Evolutionary conservation across 495 filamentous ascomycete species (phyloP), one percentile per base, ranked within the genome.

Genomic region (Aspergillus funiculosus): DNA sequence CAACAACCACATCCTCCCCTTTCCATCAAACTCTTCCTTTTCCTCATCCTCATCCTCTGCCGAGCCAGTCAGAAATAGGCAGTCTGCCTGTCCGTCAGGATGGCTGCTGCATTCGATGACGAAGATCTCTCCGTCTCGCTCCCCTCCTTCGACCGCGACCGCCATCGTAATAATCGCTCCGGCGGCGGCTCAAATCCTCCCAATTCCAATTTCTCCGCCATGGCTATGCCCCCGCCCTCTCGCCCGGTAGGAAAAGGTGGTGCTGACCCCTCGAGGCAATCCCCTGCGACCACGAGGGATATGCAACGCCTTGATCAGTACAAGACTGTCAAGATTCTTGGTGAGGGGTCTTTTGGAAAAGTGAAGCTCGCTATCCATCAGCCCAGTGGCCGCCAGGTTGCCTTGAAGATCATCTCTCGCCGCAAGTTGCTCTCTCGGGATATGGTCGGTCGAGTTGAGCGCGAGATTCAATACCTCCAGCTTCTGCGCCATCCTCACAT

Each of bases 381-480:
- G 53, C 81, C 87, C 35, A 95, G 85, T 57, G 85, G 85, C 44
- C 89, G 96, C 61, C 84, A 94, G 68, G 92, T 98, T 22, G 92
- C 92, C 39, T 73, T 98, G 51, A 98, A 98, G 73, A 95, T 98
- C 60, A 97, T 98, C 60, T 82, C 86, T 13, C 79, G 92, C 42
- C 89, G 89, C 75, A 95, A 95, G 72, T 75, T 98, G 53, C 84
- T 95, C 39, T 95, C 86, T 46, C 75, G 89, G 53, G 92, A 98
- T 57, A 98, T 98, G 92, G 88, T 91, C 22, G 92, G 92, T 35
- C 76, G 92, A 37, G 91, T 98, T 34, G 94, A 97, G 68, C 80
- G 94, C 54, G 92, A 98, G 73, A 98, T 98, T 47, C 89, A 95
- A 60, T 98, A 97, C 60, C 77, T 98, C 40, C 92, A 98, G 70